phyloP scores from a whole-genome alignment of 331 rosid species.

The Quercus phellos region DNA sequence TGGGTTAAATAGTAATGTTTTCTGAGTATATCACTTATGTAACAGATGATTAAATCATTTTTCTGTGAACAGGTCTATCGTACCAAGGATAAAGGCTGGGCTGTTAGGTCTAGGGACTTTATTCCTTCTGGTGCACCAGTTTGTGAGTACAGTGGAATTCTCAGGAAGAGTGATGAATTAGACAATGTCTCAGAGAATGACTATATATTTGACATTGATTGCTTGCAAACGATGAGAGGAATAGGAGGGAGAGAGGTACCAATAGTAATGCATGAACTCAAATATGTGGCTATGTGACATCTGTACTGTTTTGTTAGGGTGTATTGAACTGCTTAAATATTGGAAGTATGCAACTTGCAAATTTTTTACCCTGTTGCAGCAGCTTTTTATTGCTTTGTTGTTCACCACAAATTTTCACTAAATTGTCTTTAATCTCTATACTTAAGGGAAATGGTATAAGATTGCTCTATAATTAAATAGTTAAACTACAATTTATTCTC shows the following conservation, averaged over 20 bases:
- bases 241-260: conserved; percentile 42
- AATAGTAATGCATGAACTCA: not conserved
- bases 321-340: not conserved
- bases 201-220: conserved; percentile 36
- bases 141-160: conserved; percentile 33
- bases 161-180: conserved; percentile 27
- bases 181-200: conserved; percentile 25
- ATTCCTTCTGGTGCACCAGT: conserved; percentile 43
- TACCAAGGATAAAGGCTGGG: conserved; percentile 36
- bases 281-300: not conserved
- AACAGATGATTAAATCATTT: not conserved
- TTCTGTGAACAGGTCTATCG: conserved; percentile 30
- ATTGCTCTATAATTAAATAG: too few relatives aligned
- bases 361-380: not conserved
- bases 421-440: too few relatives aligned
- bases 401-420: too few relatives aligned
- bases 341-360: too few relatives aligned
- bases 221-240: conserved; percentile 36
- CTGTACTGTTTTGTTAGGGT: not conserved
- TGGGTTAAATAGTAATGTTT: not conserved
- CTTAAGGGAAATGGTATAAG: too few relatives aligned
- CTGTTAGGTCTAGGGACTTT: conserved; percentile 35
- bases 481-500: too few relatives aligned
- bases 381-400: not conserved
- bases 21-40: not conserved